phyloP scores from a whole-genome alignment of 805 yeast species.

The Suhomyces vadensis region DNA sequence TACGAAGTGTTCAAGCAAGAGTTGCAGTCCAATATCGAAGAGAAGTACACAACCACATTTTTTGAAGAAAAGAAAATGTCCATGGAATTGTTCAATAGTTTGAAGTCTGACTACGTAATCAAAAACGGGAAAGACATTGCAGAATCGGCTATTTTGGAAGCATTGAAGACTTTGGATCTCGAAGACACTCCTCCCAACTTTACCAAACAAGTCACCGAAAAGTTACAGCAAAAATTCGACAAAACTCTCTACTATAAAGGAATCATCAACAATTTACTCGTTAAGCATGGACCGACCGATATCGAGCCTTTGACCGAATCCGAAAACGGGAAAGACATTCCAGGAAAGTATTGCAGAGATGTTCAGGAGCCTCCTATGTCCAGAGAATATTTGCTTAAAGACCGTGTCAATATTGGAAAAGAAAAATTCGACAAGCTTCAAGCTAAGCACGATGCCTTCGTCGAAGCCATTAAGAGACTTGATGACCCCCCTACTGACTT shows the following conservation, averaged over 20 bases:
- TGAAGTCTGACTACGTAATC: constrained; percentile 15
- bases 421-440: constrained; percentile 24
- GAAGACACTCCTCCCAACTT: constrained; percentile 11
- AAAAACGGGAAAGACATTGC: constrained; percentile 11
- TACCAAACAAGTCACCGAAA: constrained; percentile 9
- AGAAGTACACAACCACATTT: constrained; percentile 14
- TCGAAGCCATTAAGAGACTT: constrained; percentile 24
- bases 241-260: constrained; percentile 11
- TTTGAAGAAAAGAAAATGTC: constrained; percentile 15
- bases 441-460: constrained; percentile 27
- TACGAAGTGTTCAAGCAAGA: constrained; percentile 11
- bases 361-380: constrained; percentile 16
- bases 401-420: constrained; percentile 16
- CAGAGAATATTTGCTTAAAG: constrained; percentile 11
- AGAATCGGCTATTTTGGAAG: constrained; percentile 15
- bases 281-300: constrained; percentile 15
- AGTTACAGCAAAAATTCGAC: constrained; percentile 11
- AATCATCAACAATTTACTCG: constrained; percentile 15
- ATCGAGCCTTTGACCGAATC: constrained; percentile 9
- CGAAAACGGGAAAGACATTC: constrained; percentile 18
- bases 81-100: constrained; percentile 13
- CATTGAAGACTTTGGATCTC: constrained; percentile 11
- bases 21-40: constrained; percentile 10
- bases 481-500: constrained; percentile 27
- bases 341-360: constrained; percentile 13